Evolutionary conservation across 331 rosid genomes (phyloP).

Genomic region (Rhamnella rubrinervis): DNA sequence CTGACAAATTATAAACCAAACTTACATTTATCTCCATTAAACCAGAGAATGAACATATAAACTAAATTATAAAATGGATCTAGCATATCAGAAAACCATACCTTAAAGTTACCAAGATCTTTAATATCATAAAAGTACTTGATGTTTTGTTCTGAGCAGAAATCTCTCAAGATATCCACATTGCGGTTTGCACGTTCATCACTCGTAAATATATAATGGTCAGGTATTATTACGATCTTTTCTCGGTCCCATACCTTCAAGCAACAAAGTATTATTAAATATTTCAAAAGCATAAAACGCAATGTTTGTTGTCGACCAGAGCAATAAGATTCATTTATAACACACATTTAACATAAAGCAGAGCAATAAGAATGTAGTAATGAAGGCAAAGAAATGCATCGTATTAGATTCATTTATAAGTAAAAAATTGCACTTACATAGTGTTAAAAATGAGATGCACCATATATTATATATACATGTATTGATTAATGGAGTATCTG

Average conservation of each 20-base stretch:
- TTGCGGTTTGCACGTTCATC: constrained; percentile 97
- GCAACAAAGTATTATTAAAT: constrained; percentile 18
- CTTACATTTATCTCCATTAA: constrained; percentile 13
- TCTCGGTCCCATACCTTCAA: constrained; percentile 94
- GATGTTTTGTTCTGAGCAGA: constrained; percentile 80
- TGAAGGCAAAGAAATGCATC: no score
- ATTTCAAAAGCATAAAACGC: background rate
- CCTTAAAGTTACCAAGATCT: constrained; percentile 88
- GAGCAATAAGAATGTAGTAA: background rate
- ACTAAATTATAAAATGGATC: background rate
- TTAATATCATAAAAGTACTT: constrained; percentile 95
- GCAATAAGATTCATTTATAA: background rate
- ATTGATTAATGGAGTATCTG: background rate
- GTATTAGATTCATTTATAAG: no score
- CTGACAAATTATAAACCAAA: constrained; percentile 39
- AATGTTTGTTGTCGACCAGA: background rate
- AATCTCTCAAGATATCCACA: constrained; percentile 91
- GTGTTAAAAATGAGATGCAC: background rate
- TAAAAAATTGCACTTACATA: no score
- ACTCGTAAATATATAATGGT: constrained; percentile 86
- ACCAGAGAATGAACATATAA: constrained; percentile 6
- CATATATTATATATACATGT: background rate
- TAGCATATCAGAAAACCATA: constrained; percentile 24
- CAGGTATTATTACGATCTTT: constrained; percentile 89
- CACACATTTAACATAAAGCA: background rate